A percentile compares a stretch with the other conserved stretches of the same genome.
phyloP scores from a whole-genome alignment of 2,329 filamentous ascomycete genomes.

The Chalaropsis thielavioides region DNA sequence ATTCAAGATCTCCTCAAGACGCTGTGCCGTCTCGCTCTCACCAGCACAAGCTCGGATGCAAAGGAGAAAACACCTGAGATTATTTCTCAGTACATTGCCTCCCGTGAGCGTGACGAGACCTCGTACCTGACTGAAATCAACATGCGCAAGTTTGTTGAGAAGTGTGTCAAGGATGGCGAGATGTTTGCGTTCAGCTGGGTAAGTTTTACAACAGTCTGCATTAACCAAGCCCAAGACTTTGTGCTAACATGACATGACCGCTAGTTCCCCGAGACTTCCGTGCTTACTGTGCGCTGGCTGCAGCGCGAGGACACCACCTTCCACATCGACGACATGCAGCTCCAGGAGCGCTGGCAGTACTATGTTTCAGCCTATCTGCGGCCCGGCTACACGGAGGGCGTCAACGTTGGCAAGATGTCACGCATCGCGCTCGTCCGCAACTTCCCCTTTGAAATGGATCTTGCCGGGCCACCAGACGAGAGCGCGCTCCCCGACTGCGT shows the following conservation, averaged over 20 bases:
- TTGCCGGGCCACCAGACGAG: conserved; percentile 35
- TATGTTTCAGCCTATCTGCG: conserved; percentile 89
- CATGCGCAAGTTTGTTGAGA: conserved; percentile 82
- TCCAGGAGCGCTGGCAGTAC: conserved; percentile 76
- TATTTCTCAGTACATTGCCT: conserved; percentile 70
- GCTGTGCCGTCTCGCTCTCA: conserved; percentile 63
- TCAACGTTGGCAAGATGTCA: conserved; percentile 48
- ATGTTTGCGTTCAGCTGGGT: conserved; percentile 85
- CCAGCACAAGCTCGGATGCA: conserved; percentile 70
- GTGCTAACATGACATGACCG: neutral
- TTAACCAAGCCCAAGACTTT: neutral
- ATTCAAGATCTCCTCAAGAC: conserved; percentile 77
- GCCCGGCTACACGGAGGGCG: conserved; percentile 73
- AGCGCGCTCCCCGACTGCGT: conserved; percentile 34
- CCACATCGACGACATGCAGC: conserved; percentile 76
- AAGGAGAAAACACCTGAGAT: conserved; percentile 93
- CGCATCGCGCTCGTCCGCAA: conserved; percentile 60
- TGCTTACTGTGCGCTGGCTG: conserved; percentile 45
- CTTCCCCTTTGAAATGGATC: conserved; percentile 46
- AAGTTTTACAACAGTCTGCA: conserved; percentile 31
- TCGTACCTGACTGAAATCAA: conserved; percentile 83
- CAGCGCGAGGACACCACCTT: conserved; percentile 61
- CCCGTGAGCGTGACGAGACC: conserved; percentile 68
- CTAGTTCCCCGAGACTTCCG: conserved; percentile 8
- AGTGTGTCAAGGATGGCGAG: conserved; percentile 82